phyloP scores from a whole-genome alignment of 768 basidiomycete species.

The Lanmaoa pseudosensibilis region DNA sequence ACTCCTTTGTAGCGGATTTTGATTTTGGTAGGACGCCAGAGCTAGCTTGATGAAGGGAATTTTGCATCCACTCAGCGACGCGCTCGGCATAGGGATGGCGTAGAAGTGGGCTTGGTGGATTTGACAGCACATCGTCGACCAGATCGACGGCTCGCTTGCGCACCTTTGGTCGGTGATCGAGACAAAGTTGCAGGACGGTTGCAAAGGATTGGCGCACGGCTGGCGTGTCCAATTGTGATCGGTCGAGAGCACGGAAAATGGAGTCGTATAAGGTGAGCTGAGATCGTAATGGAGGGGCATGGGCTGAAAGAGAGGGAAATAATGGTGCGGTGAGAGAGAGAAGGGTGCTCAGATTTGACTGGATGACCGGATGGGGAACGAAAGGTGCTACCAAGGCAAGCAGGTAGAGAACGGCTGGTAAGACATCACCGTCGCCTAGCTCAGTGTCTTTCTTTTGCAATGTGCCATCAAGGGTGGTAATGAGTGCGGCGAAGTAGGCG shows the following conservation, averaged over 20 bases:
- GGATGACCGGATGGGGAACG: constrained; percentile 78
- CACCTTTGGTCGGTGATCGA: constrained; percentile 93
- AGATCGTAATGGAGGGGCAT: constrained; percentile 84
- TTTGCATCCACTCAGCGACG: constrained; percentile 77
- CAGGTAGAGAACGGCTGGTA: constrained; percentile 36
- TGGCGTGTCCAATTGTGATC: constrained; percentile 63
- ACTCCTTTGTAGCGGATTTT: constrained; percentile 53
- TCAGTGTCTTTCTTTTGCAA: constrained; percentile 58
- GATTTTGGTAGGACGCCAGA: constrained; percentile 59
- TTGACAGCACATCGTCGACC: constrained; percentile 71
- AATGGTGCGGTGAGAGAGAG: constrained; percentile 76
- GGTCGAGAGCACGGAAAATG: constrained; percentile 69
- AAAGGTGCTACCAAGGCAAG: constrained; percentile 38
- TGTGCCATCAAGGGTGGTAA: constrained; percentile 80
- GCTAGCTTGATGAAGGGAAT: constrained; percentile 63
- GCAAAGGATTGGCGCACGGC: constrained; percentile 81
- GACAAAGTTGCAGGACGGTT: constrained; percentile 75
- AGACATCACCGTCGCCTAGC: constrained; percentile 69
- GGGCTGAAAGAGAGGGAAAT: constrained; percentile 60
- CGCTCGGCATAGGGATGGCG: constrained; percentile 85
- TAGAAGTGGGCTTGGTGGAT: constrained; percentile 73
- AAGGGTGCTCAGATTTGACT: constrained; percentile 68
- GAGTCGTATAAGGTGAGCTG: constrained; percentile 75
- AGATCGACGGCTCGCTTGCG: constrained; percentile 88
- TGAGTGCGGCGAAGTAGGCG: constrained; percentile 92